Conservation (phyloP, 2,329 filamentous ascomycete genomes). For the Alternaria gansuensis region DNA sequence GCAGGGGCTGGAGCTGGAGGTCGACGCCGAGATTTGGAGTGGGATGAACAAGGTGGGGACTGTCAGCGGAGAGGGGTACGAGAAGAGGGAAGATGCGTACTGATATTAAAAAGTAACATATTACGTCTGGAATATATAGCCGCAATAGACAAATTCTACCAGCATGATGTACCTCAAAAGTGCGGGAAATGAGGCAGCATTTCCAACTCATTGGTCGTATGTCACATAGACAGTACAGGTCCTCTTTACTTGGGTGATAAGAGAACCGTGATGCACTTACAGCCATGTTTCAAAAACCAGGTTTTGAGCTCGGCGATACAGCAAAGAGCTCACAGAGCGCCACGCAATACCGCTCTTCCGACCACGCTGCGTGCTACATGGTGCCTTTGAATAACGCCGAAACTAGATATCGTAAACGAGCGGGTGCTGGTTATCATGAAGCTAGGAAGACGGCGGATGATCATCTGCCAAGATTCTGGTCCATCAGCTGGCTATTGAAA, state of each 20-base stretch:
- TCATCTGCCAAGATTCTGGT: background rate
- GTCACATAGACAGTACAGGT: too few relatives aligned
- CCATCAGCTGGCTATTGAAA: background rate
- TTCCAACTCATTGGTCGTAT: too few relatives aligned
- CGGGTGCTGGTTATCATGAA: background rate
- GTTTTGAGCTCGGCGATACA: slow-evolving; percentile 4
- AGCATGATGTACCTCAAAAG: too few relatives aligned
- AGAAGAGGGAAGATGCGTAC: slow-evolving; percentile 61
- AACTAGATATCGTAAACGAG: slow-evolving; percentile 3
- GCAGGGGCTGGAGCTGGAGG: slow-evolving; percentile 61
- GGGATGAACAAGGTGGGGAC: slow-evolving; percentile 58
- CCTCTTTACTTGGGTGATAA: rapidly evolving
- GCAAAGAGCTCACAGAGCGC: slow-evolving; percentile 8
- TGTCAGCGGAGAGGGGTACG: slow-evolving; percentile 59
- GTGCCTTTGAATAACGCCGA: background rate
- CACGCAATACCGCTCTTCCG: slow-evolving; percentile 1
- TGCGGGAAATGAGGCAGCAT: too few relatives aligned
- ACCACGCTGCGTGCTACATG: slow-evolving; percentile 12
- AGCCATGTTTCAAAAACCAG: background rate
- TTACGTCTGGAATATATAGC: too few relatives aligned
- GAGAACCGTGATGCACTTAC: rapidly evolving
- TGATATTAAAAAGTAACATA: slow-evolving; percentile 35
- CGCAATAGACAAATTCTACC: too few relatives aligned
- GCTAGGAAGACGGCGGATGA: background rate
- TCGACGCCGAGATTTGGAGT: slow-evolving; percentile 62